These are phyloP conservation scores for Globisporangium megalacanthum DNA, from an alignment of 352 stramenopile species.

Conservation along the genomic window DNA sequence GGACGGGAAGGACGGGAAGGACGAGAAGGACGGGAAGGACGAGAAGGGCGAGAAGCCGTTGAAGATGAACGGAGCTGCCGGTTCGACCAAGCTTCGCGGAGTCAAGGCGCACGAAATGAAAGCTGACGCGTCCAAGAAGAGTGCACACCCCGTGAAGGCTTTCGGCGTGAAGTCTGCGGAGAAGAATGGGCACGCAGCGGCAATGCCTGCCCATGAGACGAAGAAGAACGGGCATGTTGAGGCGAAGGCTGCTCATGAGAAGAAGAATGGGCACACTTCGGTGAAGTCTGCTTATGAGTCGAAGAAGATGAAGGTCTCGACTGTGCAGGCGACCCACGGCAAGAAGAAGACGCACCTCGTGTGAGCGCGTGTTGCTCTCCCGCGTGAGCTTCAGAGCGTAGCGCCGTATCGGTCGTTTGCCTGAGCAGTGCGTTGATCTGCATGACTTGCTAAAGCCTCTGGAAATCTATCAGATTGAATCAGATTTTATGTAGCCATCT, in stretches of 20 bases:
- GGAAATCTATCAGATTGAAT: neutral
- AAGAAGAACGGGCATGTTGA: neutral
- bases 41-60: neutral
- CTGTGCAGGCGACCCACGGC: neutral
- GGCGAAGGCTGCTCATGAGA: neutral
- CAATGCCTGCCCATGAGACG: neutral
- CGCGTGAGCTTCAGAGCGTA: no score
- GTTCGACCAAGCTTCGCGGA: neutral
- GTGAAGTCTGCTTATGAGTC: neutral
- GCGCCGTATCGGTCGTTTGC: neutral
- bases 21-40: neutral
- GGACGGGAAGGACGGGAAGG: neutral
- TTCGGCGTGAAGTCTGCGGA: neutral
- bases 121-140: neutral
- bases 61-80: neutral
- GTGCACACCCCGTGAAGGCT: neutral
- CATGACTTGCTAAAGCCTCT: neutral
- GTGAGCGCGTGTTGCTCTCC: neutral
- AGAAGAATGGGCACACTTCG: neutral
- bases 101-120: no score
- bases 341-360: neutral
- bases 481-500: no score
- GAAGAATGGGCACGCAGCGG: neutral
- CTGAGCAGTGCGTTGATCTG: neutral
- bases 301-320: neutral